These are phyloP conservation scores for Aegilops tauschii DNA, from an alignment of 176 grass and related monocot species.

Conservation along the genomic window DNA sequence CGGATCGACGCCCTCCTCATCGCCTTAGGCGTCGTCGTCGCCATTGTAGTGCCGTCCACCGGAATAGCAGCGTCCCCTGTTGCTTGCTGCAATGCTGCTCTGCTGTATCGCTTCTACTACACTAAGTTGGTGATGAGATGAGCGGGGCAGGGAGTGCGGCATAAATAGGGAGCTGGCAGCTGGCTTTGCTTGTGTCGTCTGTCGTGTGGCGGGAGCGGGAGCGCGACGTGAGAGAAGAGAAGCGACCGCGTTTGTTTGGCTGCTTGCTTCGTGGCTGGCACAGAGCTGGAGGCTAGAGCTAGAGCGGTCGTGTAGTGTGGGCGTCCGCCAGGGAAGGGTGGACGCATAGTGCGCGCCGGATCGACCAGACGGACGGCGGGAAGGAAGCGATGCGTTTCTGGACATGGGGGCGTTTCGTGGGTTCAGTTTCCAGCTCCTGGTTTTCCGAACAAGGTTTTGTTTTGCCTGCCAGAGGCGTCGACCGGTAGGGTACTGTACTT, in stretches of 20 bases:
- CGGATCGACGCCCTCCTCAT: constrained; percentile 29
- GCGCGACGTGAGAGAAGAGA: background rate
- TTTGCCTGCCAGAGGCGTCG: background rate
- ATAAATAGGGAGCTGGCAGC: background rate
- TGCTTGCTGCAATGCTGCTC: background rate
- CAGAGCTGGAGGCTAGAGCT: background rate
- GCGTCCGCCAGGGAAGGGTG: no score
- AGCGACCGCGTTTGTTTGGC: background rate
- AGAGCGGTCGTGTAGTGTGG: background rate
- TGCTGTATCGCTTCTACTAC: background rate
- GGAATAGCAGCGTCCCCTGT: background rate
- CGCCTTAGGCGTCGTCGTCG: background rate
- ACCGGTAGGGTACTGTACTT: background rate
- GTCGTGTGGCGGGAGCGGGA: background rate
- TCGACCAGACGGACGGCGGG: background rate
- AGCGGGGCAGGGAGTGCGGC: background rate
- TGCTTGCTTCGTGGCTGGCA: background rate
- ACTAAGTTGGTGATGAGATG: background rate
- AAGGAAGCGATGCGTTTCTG: background rate
- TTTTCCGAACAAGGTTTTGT: background rate
- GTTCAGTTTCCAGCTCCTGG: background rate
- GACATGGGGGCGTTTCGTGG: background rate
- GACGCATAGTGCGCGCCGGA: background rate
- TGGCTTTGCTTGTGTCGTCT: background rate
- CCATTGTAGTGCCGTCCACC: background rate